Evolutionary conservation across 257 asterid species (phyloP).

Genomic region (Mentha longifolia): DNA sequence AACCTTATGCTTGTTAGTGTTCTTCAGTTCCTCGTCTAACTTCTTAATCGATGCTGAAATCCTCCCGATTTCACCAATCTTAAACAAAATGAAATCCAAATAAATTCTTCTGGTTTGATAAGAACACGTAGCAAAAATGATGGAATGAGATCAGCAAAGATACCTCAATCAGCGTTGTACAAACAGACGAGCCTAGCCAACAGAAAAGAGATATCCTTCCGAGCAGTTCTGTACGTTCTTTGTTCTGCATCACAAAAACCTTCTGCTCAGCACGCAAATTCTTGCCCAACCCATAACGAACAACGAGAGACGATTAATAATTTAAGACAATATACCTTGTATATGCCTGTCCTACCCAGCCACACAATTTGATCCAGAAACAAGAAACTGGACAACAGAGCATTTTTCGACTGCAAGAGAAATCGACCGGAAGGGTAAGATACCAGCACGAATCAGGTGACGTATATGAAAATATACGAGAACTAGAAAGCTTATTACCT

Average conservation of each 20-base stretch:
- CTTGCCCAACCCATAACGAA: not conserved
- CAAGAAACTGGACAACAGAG: constrained; percentile 89
- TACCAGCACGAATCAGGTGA: constrained; percentile 16
- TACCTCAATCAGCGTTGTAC: constrained; percentile 89
- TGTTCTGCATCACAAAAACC: constrained; percentile 57
- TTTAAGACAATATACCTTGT: constrained; percentile 56
- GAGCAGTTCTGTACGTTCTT: constrained; percentile 74
- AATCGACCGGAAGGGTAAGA: constrained; percentile 24
- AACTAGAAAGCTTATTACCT: constrained; percentile 53
- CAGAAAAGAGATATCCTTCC: constrained; percentile 94
- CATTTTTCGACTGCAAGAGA: constrained; percentile 85
- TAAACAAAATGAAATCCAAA: constrained; percentile 24
- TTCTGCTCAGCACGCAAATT: constrained; percentile 19
- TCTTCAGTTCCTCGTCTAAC: constrained; percentile 78
- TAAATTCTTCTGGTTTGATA: not conserved
- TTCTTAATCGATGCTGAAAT: constrained; percentile 80
- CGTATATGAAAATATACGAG: not conserved
- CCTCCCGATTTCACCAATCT: constrained; percentile 91
- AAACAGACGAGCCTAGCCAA: constrained; percentile 87
- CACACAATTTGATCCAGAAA: constrained; percentile 96
- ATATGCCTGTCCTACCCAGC: constrained; percentile 95
- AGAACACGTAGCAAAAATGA: not conserved
- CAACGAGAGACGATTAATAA: not conserved
- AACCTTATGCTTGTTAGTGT: constrained; percentile 73
- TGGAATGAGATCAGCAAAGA: constrained; percentile 13